A percentile compares a stretch with the other conserved stretches of the same genome.
Evolutionary conservation across 495 filamentous ascomycete genomes (phyloP).

Genomic region (Rostrohypoxylon terebratum): DNA sequence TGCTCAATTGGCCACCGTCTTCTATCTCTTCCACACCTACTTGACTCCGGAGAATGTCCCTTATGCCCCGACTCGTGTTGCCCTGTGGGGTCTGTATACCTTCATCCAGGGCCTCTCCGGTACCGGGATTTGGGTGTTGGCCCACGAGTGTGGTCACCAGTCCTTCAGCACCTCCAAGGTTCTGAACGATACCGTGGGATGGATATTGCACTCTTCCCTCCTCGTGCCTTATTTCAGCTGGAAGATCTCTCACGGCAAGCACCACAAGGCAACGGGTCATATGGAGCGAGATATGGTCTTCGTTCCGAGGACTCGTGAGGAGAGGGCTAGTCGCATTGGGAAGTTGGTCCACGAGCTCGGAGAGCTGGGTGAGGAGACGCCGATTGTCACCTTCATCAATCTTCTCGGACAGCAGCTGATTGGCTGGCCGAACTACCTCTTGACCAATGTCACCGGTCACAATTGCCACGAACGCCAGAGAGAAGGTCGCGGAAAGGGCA

Average conservation of each 20-base stretch:
- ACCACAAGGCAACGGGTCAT: slow-evolving; percentile 96
- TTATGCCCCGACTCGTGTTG: slow-evolving; percentile 65
- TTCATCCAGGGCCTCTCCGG: slow-evolving; percentile 80
- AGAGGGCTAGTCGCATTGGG: slow-evolving; percentile 77
- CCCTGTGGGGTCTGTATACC: slow-evolving; percentile 76
- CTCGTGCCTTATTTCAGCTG: slow-evolving; percentile 92
- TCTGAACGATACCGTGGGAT: slow-evolving; percentile 87
- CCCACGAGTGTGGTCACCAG: slow-evolving; percentile 90
- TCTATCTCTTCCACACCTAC: slow-evolving; percentile 74
- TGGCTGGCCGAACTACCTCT: slow-evolving; percentile 89
- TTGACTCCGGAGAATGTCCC: slow-evolving; percentile 70
- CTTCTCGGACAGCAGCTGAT: slow-evolving; percentile 85
- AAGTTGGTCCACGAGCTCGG: slow-evolving; percentile 78
- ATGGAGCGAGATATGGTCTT: slow-evolving; percentile 98
- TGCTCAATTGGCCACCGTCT: slow-evolving; percentile 68
- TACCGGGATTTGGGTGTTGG: slow-evolving; percentile 86
- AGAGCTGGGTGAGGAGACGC: slow-evolving; percentile 94
- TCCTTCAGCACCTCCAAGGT: slow-evolving; percentile 84
- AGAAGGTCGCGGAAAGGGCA: slow-evolving; percentile 91
- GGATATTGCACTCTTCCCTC: slow-evolving; percentile 83
- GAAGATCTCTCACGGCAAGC: slow-evolving; percentile 93
- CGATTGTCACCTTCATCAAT: slow-evolving; percentile 79
- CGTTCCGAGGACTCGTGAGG: slow-evolving; percentile 83
- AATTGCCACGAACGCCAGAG: slow-evolving; percentile 85
- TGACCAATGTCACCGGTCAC: slow-evolving; percentile 93